Conservation (phyloP, 2,329 filamentous ascomycete species). For the Plectosphaerella plurivora region DNA sequence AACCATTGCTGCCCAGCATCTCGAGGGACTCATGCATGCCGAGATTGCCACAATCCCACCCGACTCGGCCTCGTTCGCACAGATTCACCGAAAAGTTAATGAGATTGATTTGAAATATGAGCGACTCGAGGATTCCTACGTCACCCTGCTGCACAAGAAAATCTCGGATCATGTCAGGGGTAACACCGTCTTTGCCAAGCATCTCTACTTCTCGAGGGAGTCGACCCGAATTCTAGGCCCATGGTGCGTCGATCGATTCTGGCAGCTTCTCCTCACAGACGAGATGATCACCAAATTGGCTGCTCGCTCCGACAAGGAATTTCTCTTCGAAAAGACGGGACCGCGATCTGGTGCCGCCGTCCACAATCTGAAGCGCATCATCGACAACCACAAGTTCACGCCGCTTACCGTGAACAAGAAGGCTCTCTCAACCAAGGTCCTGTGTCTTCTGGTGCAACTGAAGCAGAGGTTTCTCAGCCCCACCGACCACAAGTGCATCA, state of each 20-base stretch:
- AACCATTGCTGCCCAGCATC: constrained; percentile 60
- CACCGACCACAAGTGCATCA: constrained; percentile 66
- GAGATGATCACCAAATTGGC: constrained; percentile 58
- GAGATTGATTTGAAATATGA: constrained; percentile 41
- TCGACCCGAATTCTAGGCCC: constrained; percentile 65
- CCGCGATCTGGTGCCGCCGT: constrained; percentile 54
- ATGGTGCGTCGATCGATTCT: constrained; percentile 83
- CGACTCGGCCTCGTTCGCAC: constrained; percentile 26
- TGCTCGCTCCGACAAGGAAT: constrained; percentile 27
- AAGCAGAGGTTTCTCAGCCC: constrained; percentile 55
- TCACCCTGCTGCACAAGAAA: constrained; percentile 60
- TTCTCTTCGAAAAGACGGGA: neutral
- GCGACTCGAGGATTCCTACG: constrained; percentile 41
- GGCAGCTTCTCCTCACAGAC: constrained; percentile 65
- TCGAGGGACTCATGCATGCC: constrained; percentile 75
- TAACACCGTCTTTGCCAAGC: constrained; percentile 43
- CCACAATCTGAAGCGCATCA: constrained; percentile 49
- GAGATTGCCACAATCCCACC: constrained; percentile 71
- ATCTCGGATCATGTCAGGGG: constrained; percentile 42
- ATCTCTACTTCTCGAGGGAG: constrained; percentile 55
- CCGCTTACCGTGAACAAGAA: constrained; percentile 20
- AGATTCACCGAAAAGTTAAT: constrained; percentile 47
- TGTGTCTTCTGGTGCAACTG: constrained; percentile 57
- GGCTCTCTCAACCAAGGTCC: constrained; percentile 69
- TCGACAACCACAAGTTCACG: constrained; percentile 46